phyloP scores from a whole-genome alignment of 2,329 filamentous ascomycete genomes.

The Nothophaeocryptopus gaeumannii region DNA sequence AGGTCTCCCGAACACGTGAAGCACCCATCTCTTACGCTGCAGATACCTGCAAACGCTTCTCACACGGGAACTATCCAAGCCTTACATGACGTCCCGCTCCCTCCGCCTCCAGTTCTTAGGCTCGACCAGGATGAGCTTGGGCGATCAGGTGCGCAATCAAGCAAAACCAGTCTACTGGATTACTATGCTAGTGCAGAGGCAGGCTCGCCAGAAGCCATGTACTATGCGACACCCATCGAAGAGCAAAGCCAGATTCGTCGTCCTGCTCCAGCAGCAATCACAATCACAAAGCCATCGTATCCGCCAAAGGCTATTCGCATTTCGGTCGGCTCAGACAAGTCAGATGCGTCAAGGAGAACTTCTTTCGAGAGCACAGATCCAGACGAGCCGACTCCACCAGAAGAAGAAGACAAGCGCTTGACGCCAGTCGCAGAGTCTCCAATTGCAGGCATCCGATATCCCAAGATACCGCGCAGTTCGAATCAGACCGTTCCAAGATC shows the following conservation, averaged over 20 bases:
- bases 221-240: constrained; percentile 25
- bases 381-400: constrained; percentile 47
- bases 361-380: constrained; percentile 47
- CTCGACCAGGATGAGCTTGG: background rate
- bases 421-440: constrained; percentile 45
- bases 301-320: constrained; percentile 24
- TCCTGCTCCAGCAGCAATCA: constrained; percentile 22
- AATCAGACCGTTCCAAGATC: constrained; percentile 46
- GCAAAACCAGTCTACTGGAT: constrained; percentile 25
- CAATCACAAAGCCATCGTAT: constrained; percentile 24
- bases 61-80: background rate
- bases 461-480: constrained; percentile 47
- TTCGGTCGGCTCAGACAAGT: constrained; percentile 17
- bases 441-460: constrained; percentile 46
- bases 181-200: constrained; percentile 34
- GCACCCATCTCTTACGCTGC: constrained; percentile 11
- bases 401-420: constrained; percentile 43
- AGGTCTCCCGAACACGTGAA: background rate
- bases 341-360: constrained; percentile 39
- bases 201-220: constrained; percentile 24
- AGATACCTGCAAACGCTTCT: constrained; percentile 9
- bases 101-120: constrained; percentile 9
- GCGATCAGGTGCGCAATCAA: constrained; percentile 10
- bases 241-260: constrained; percentile 24
- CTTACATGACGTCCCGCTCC: constrained; percentile 8